Evolutionary conservation across 352 stramenopile genomes (phyloP).

Genomic region (Phytophthora boehmeriae): DNA sequence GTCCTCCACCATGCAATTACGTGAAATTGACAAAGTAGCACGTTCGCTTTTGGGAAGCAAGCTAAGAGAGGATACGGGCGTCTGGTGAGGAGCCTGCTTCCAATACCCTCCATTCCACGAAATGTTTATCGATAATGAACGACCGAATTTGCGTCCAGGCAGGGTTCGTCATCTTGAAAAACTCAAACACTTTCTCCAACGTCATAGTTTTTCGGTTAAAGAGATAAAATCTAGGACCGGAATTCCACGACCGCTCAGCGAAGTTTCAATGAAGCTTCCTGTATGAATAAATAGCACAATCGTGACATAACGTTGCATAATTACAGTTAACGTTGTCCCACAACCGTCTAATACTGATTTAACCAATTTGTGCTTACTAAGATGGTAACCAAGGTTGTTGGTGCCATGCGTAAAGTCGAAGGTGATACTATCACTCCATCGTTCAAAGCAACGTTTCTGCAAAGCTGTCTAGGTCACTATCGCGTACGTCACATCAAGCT

Average conservation of each 20-base stretch:
- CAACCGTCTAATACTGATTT: too few species aligned
- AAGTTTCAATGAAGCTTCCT: not conserved
- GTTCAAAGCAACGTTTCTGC: not conserved
- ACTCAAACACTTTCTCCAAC: not conserved
- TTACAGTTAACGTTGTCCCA: too few species aligned
- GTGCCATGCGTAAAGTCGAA: conserved; percentile 7
- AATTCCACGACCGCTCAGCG: not conserved
- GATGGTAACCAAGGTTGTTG: not conserved
- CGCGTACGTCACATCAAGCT: conserved; percentile 8
- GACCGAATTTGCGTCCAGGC: not conserved
- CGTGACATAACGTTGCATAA: too few species aligned
- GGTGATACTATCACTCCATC: conserved; percentile 1
- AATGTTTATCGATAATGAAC: not conserved
- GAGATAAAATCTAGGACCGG: not conserved
- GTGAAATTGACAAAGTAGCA: too few species aligned
- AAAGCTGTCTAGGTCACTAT: not conserved
- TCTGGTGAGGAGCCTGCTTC: too few species aligned
- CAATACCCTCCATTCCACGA: not conserved
- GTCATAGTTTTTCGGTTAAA: not conserved
- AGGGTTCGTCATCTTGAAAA: not conserved
- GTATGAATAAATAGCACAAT: too few species aligned
- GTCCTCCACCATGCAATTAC: too few species aligned
- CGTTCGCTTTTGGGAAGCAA: too few species aligned
- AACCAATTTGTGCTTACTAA: not conserved
- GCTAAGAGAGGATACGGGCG: too few species aligned